These are phyloP conservation scores for Lactarius hengduanensis DNA, from an alignment of 768 basidiomycete species.

Conservation along the genomic window DNA sequence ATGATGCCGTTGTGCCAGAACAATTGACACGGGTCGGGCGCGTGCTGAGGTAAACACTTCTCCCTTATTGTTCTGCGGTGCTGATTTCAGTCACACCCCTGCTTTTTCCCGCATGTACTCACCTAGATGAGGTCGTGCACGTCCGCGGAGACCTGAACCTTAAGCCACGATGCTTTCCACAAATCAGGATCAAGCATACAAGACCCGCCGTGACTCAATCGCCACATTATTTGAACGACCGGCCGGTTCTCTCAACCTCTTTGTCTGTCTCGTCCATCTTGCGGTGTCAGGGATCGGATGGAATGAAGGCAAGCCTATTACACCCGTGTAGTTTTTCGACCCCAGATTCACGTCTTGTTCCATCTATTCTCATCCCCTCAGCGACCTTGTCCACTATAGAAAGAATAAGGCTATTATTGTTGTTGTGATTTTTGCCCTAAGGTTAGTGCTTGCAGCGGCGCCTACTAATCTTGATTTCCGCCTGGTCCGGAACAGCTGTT, in stretches of 20 bases:
- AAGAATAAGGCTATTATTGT: conserved; percentile 18
- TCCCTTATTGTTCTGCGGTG: conserved; percentile 27
- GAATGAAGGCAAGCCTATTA: conserved; percentile 5
- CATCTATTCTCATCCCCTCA: background rate
- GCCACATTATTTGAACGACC: background rate
- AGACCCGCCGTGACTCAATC: conserved; percentile 4
- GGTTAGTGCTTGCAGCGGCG: conserved; percentile 16
- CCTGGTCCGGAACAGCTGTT: conserved; percentile 20
- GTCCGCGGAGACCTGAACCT: conserved; percentile 5
- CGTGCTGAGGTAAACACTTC: conserved; percentile 26
- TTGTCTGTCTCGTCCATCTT: background rate
- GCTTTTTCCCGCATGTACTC: conserved; percentile 4
- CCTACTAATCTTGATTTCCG: conserved; percentile 23
- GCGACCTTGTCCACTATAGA: conserved; percentile 15
- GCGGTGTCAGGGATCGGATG: background rate
- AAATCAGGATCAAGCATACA: background rate
- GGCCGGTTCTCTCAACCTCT: background rate
- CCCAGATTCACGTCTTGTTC: conserved; percentile 14
- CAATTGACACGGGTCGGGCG: conserved; percentile 22
- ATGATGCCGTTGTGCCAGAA: conserved; percentile 21
- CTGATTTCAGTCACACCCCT: conserved; percentile 4
- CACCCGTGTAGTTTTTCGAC: conserved; percentile 8
- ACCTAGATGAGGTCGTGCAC: background rate
- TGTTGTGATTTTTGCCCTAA: conserved; percentile 10
- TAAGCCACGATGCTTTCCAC: background rate